Base-by-base conservation (phyloP, 495 filamentous ascomycete genomes). In the Penicillium dipodomyicola region DNA sequence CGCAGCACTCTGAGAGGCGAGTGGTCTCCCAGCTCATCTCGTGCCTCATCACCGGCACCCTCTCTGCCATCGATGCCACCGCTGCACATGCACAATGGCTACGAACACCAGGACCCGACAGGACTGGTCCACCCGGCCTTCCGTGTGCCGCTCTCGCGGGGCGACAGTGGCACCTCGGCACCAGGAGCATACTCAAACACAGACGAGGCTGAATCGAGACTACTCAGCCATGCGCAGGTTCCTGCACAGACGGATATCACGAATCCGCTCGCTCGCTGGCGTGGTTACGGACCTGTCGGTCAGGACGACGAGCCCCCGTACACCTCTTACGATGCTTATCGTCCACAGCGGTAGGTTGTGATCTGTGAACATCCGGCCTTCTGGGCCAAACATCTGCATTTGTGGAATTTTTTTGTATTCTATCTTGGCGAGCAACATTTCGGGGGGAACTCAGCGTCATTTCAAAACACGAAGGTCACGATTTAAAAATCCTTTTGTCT, bases 231-330 rank as follows among this genome's bases (percentile, higher is more conserved):
- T 46, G 75, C 73, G 0, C 77, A 80, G 54, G 63, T 60, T 1
- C 73, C 73, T 2, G 76, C 68, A 2, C 58, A 67, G 2, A 57
- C 56, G 7, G 63, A 70, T 15, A 43, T 51, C 5, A 29, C 50
- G 4, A 65, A 66, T 12, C 66, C 73, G 27, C 32, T 78, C 17
- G 77, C 75, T 51, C 74, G 77, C 39, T 82, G 78, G 78, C 72
- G 72, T 14, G 78, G 78, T 11, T 80, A 78, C 54, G 78, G 77
- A 11, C 79, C 77, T 65, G 72, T 80, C 11, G 68, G 63, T 11
- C 72, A 76, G 65, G 73, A 76, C 19, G 75, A 77, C 2, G 58
- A 68, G 49, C 63, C 62, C 4, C 59, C 58, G 20, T 64, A 67
- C 29, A 76, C 70, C 9, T 74, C 71, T 17, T 78, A 79, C 51